Base-by-base conservation (phyloP, 768 basidiomycete species). In the Dioszegia crocea region DNA sequence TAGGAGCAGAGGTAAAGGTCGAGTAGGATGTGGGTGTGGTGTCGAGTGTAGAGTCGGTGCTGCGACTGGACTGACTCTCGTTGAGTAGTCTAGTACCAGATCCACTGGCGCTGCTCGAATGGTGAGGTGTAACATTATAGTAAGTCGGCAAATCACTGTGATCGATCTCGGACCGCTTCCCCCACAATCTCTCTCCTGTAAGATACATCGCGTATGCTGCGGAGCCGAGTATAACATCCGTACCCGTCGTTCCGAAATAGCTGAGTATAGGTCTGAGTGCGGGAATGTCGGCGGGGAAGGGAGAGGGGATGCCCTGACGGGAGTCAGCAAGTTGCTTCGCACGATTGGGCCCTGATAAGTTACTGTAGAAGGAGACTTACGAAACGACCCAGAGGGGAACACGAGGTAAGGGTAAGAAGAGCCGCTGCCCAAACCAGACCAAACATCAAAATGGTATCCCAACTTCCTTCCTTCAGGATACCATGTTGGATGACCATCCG, bases 341-440 rank as follows among this genome's bases (percentile, higher is more conserved):
- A n/a, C n/a, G n/a, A n/a, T n/a, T n/a, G n/a, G n/a, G n/a, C n/a
- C n/a, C n/a, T n/a, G n/a, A n/a, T n/a, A n/a, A n/a, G n/a, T 24
- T 36, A 29, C 23, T 14, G 41, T 14, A 16, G 24, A 5, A 17
- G 47, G 44, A 40, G n/a, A 50, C 39, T 56, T 29, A 63, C 56
- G 33, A 38, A 54, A n/a, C 52, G 27, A 8, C 52, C 62, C 14
- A 59, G 36, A 39, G 52, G 57, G 10, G 52, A 63, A 2, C 55
- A 17, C 39, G 24, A 23, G 8, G 29, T 52, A 47, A 59, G 60
- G 16, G 33, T 26, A 11, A 36, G 23, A 58, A 58, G 60, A 19
- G 43, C 23, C 5, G 16, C 36, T 14, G 48, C 41, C 62, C 62
- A 63, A 4, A 63, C 8, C 36, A 49, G 24, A 6, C 62, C 62